Percentiles rank a stretch among this genome's conserved stretches.
These are phyloP conservation scores for Polyporus tsugae DNA, from an alignment of 1,284 basidiomycete species.

Conservation along the genomic window DNA sequence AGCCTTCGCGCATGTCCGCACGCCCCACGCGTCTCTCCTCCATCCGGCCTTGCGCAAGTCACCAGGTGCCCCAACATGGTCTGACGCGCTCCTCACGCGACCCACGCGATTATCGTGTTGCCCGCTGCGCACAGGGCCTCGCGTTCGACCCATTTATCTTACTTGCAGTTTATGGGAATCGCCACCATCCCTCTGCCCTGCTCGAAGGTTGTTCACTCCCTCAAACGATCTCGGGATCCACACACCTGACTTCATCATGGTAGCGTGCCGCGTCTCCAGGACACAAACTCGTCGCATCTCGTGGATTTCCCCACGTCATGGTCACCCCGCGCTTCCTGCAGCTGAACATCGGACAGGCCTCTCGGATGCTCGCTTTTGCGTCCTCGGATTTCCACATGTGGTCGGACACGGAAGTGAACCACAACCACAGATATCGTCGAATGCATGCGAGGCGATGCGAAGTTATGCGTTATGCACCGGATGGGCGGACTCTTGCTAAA, in stretches of 20 bases:
- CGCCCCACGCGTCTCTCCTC: constrained; percentile 23
- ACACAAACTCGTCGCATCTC: neutral
- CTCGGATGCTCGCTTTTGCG: neutral
- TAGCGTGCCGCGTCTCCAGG: constrained; percentile 28
- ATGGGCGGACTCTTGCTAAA: neutral
- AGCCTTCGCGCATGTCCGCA: constrained; percentile 15
- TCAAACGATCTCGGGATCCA: constrained; percentile 1
- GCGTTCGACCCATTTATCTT: constrained; percentile 1
- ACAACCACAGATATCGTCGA: neutral
- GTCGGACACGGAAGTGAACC: neutral
- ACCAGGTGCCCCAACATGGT: constrained; percentile 17
- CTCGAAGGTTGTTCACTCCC: constrained; percentile 6
- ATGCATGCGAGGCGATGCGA: neutral
- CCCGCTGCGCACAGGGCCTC: constrained; percentile 26
- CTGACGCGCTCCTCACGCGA: constrained; percentile 14
- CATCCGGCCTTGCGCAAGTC: constrained; percentile 19
- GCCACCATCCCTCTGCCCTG: constrained; percentile 32
- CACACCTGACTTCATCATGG: constrained; percentile 33
- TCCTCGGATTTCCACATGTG: neutral
- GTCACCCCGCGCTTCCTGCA: neutral
- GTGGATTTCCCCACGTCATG: constrained; percentile 21
- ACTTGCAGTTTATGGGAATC: constrained; percentile 23
- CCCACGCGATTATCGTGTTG: constrained; percentile 29
- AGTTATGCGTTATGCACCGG: neutral
- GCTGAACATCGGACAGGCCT: neutral